Evolutionary conservation across 164 flowering plant genomes (phyloP).

Genomic region (Magnolia changhungtana): DNA sequence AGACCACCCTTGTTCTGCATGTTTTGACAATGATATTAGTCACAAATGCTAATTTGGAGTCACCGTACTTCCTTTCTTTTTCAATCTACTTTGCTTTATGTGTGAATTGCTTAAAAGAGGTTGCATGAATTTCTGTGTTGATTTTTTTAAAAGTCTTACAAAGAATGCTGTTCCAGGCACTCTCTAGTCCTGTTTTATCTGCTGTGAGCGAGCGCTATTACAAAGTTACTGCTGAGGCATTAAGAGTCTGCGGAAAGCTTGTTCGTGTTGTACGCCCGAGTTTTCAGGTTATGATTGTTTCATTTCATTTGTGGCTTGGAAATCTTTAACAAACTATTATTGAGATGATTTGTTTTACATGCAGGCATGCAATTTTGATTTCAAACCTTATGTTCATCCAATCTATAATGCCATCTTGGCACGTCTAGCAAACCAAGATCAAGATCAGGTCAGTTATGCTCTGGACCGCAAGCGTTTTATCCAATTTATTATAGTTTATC

Average conservation of each 20-base stretch:
- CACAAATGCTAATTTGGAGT: no score
- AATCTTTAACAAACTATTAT: slow-evolving; percentile 1
- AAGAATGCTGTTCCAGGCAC: slow-evolving; percentile 46
- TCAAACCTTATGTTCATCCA: slow-evolving; percentile 80
- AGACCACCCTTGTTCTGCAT: no score
- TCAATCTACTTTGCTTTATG: no score
- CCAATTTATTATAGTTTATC: background rate
- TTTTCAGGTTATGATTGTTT: slow-evolving; percentile 48
- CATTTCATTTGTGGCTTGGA: background rate
- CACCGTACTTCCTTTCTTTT: no score
- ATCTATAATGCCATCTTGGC: slow-evolving; percentile 86
- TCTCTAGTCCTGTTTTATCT: slow-evolving; percentile 78
- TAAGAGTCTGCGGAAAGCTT: slow-evolving; percentile 96
- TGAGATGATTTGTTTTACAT: slow-evolving; percentile 14
- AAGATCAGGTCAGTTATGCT: slow-evolving; percentile 75
- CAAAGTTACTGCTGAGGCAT: slow-evolving; percentile 98
- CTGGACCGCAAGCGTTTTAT: background rate
- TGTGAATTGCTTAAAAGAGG: no score
- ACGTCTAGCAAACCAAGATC: slow-evolving; percentile 95
- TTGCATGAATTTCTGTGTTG: no score
- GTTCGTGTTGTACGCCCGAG: slow-evolving; percentile 90
- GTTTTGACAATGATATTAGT: no score
- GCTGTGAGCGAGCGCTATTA: slow-evolving; percentile 97
- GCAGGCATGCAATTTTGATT: slow-evolving; percentile 73
- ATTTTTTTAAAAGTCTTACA: background rate